Evolutionary conservation across 2,329 filamentous ascomycete genomes (phyloP).

Genomic region (Arthrinium puccinioides): DNA sequence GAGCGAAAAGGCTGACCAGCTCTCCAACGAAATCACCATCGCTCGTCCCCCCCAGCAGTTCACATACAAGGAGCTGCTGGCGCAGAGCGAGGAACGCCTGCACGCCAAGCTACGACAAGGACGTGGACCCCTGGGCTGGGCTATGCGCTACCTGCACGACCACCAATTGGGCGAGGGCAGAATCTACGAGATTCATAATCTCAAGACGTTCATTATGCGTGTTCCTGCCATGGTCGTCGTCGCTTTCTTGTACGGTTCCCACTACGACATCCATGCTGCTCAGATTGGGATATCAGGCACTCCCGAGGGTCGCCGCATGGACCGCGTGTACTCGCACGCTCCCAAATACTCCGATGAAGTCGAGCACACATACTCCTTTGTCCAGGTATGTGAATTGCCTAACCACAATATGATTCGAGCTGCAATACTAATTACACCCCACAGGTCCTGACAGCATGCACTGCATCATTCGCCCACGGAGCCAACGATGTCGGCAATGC

Average conservation of each 20-base stretch:
- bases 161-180: conserved; percentile 66
- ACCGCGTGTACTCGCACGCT: conserved; percentile 56
- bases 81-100: conserved; percentile 47
- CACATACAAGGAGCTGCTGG: conserved; percentile 55
- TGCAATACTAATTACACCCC: no score
- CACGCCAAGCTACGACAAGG: conserved; percentile 57
- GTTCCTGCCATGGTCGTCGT: conserved; percentile 60
- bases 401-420: background rate
- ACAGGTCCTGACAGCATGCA: conserved; percentile 58
- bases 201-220: conserved; percentile 55
- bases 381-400: conserved; percentile 36
- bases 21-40: conserved; percentile 38
- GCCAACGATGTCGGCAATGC: conserved; percentile 72
- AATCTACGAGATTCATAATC: conserved; percentile 70
- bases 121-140: conserved; percentile 68
- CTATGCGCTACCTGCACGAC: conserved; percentile 69
- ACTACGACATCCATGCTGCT: conserved; percentile 77
- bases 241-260: conserved; percentile 63
- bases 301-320: conserved; percentile 66
- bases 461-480: conserved; percentile 68
- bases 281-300: conserved; percentile 65
- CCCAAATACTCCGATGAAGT: conserved; percentile 63
- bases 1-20: conserved; percentile 34
- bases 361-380: conserved; percentile 61
- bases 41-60: no score